These are phyloP conservation scores for Neckera pumila DNA, from an alignment of 225 moss, liverwort and hornwort genomes.

Conservation along the genomic window DNA sequence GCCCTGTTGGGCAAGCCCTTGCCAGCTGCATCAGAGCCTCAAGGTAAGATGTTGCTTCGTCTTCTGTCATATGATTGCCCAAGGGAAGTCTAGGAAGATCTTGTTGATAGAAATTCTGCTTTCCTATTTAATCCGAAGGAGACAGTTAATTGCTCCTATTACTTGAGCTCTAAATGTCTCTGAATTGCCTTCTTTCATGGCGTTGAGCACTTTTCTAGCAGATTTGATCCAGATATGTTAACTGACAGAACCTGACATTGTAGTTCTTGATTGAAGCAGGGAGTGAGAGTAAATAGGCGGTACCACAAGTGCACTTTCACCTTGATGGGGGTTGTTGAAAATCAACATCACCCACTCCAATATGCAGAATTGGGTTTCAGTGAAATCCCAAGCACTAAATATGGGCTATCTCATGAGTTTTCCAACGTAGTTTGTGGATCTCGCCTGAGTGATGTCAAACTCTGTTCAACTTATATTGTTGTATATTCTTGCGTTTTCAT, in stretches of 20 bases:
- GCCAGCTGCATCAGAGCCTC: slow-evolving; percentile 38
- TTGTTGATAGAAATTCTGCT: neutral
- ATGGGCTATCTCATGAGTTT: neutral
- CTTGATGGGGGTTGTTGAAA: slow-evolving; percentile 13
- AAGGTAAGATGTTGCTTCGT: slow-evolving; percentile 7
- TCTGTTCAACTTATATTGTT: neutral
- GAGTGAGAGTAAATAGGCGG: slow-evolving; percentile 15
- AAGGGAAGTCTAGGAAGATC: neutral
- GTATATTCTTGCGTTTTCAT: neutral
- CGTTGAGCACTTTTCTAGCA: neutral
- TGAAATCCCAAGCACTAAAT: neutral
- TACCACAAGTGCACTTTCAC: neutral
- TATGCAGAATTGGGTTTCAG: neutral
- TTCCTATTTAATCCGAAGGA: neutral
- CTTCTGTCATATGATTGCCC: neutral
- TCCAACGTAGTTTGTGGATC: neutral
- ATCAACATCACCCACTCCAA: slow-evolving; percentile 1
- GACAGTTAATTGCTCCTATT: neutral
- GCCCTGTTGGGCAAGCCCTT: slow-evolving; percentile 69
- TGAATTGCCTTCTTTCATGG: neutral
- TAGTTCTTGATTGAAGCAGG: slow-evolving; percentile 8
- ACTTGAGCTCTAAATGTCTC: neutral
- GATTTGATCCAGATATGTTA: neutral
- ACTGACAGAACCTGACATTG: neutral
- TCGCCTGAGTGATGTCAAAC: neutral